phyloP scores from a whole-genome alignment of 805 yeast genomes.

The Nakazawaea wyomingensis region DNA sequence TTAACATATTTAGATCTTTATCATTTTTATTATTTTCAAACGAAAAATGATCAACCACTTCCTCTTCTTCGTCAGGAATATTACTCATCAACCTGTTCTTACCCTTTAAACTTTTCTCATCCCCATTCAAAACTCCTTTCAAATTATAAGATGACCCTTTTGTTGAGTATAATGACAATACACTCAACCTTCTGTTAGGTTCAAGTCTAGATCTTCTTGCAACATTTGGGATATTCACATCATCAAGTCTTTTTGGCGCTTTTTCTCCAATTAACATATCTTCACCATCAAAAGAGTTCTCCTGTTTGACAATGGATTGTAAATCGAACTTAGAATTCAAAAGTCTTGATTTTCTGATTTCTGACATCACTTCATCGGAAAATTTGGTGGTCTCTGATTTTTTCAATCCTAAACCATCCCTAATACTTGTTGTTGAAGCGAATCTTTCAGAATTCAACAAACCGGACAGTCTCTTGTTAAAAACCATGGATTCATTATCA shows the following conservation, averaged over 20 bases:
- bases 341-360: conserved; percentile 38
- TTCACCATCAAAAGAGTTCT: conserved; percentile 18
- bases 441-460: conserved; percentile 9
- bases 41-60: conserved; percentile 9
- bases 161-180: conserved; percentile 68
- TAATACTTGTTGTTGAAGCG: conserved; percentile 19
- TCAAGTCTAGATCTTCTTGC: conserved; percentile 63
- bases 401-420: conserved; percentile 17
- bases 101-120: conserved; percentile 13
- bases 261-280: conserved; percentile 16
- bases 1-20: conserved; percentile 14
- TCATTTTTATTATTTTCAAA: conserved; percentile 7
- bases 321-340: conserved; percentile 36
- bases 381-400: conserved; percentile 24
- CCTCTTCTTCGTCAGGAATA: conserved; percentile 6
- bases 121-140: conserved; percentile 33
- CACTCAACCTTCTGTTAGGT: conserved; percentile 64
- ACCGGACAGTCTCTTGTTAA: conserved; percentile 8
- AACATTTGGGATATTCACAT: conserved; percentile 64
- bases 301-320: conserved; percentile 15
- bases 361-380: conserved; percentile 39
- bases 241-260: conserved; percentile 51
- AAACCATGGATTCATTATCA: conserved; percentile 1
- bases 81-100: conserved; percentile 11
- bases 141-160: conserved; percentile 59